Evolutionary conservation across 768 basidiomycete species (phyloP), one percentile per base, ranked within the genome.

Genomic region (Austroboletus festivus): DNA sequence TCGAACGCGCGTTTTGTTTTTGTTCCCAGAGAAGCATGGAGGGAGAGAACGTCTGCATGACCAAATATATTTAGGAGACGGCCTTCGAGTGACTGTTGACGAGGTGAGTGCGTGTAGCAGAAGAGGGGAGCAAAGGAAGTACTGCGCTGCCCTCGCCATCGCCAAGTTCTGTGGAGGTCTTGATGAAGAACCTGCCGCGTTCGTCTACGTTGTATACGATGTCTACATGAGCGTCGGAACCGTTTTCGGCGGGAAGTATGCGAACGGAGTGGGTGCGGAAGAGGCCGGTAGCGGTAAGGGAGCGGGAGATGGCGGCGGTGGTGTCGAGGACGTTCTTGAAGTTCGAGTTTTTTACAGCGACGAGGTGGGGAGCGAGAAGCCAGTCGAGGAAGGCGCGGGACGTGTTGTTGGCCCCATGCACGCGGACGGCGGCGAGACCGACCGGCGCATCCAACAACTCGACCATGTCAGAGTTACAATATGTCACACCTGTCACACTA

Each of bases 131-230:
- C 1, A 22, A 19, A 1, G 44, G 6, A 78, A 90, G 62, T 62
- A 93, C 93, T n/a, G 92, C 93, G 47, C 73, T 93, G 11, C 90
- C 95, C 66, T 97, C 96, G 42, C 85, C 86, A 51, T 95, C 93
- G 4, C 96, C 95, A 6, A 97, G 73, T 60, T 97, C 93, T 3
- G 94, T 97, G 5, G 89, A 78, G 3, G 85, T 89, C 54, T 87
- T 89, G 7, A 94, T 58, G 56, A 77, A 91, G 56, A 85, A 81
- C 31, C 89, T 73, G 5, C 89, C 82, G 47, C 79, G 80, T 66
- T 97, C 94, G 34, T 78, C 73, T 3, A 90, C 78, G 50, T 79
- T 78, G 67, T 95, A 82, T 2, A 94, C 77, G 31, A 98, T 64
- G 58, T 96, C 91, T 11, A 94, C 79, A 53, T 89, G 87, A 9